Conservation (phyloP, 2,329 filamentous ascomycete species). For the Trichoderma sp. region DNA sequence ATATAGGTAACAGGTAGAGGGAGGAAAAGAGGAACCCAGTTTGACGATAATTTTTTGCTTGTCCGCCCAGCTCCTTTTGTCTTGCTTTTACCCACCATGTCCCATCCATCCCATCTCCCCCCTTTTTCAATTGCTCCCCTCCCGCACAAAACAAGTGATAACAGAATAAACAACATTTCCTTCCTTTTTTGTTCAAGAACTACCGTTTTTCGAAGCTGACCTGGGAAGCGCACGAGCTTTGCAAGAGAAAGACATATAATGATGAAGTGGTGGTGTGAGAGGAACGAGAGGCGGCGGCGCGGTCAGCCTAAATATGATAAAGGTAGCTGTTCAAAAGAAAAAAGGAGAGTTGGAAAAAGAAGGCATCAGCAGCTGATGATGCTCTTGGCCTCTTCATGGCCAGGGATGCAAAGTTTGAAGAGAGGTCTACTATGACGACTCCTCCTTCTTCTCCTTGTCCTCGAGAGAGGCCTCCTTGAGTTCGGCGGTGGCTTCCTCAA, state of each 20-base stretch:
- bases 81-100: not conserved
- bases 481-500: constrained; percentile 56
- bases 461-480: constrained; percentile 56
- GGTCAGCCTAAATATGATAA: constrained; percentile 1
- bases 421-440: constrained; percentile 43
- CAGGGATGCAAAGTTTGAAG: not conserved
- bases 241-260: not conserved
- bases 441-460: constrained; percentile 56
- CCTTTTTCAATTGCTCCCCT: not conserved
- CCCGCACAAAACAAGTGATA: not conserved
- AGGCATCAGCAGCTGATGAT: not conserved
- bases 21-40: not conserved
- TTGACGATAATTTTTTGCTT: no score
- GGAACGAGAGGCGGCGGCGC: not conserved
- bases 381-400: not conserved
- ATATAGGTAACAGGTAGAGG: not conserved
- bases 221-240: no score
- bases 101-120: no score
- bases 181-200: not conserved
- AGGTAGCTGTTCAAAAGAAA: constrained; percentile 1
- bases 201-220: not conserved
- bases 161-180: not conserved
- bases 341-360: not conserved
- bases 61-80: not conserved
- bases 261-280: not conserved